These are phyloP conservation scores for Tolypocladium capitatum DNA, from an alignment of 2,329 filamentous ascomycete genomes.

Conservation along the genomic window DNA sequence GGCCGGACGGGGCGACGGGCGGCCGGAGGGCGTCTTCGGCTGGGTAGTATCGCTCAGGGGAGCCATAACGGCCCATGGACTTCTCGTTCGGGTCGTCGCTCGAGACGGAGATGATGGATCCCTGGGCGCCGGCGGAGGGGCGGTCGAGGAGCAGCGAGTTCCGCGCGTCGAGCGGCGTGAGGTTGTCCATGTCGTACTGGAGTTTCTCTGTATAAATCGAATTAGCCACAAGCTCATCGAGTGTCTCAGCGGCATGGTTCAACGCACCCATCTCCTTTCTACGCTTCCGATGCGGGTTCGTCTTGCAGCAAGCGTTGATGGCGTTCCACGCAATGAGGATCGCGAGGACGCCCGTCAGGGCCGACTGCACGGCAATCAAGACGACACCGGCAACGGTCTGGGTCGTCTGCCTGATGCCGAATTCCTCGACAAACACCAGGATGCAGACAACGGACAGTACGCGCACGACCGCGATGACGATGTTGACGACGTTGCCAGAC, in stretches of 20 bases:
- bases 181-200: slow-evolving; percentile 62
- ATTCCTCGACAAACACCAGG: slow-evolving; percentile 84
- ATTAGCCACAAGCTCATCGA: neutral
- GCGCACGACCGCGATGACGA: slow-evolving; percentile 77
- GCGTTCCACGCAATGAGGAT: slow-evolving; percentile 85
- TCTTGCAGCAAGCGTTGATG: slow-evolving; percentile 65
- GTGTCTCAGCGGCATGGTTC: neutral
- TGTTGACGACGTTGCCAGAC: slow-evolving; percentile 86
- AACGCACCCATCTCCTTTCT: slow-evolving; percentile 79
- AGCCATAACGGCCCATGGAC: slow-evolving; percentile 16
- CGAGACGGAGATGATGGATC: slow-evolving; percentile 30
- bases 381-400: slow-evolving; percentile 91
- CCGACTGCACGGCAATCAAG: slow-evolving; percentile 80
- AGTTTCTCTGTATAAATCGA: slow-evolving; percentile 49
- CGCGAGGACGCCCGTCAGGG: slow-evolving; percentile 68
- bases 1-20: slow-evolving; percentile 12
- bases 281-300: slow-evolving; percentile 81
- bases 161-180: slow-evolving; percentile 77
- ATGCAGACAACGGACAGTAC: slow-evolving; percentile 82
- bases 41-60: slow-evolving; percentile 19
- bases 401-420: slow-evolving; percentile 79
- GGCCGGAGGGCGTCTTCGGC: slow-evolving; percentile 10
- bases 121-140: slow-evolving; percentile 19
- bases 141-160: slow-evolving; percentile 70
- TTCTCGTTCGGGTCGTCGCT: slow-evolving; percentile 24